Evolutionary conservation across 805 yeast species (phyloP).

Genomic region (Kurtzmaniella fragi): DNA sequence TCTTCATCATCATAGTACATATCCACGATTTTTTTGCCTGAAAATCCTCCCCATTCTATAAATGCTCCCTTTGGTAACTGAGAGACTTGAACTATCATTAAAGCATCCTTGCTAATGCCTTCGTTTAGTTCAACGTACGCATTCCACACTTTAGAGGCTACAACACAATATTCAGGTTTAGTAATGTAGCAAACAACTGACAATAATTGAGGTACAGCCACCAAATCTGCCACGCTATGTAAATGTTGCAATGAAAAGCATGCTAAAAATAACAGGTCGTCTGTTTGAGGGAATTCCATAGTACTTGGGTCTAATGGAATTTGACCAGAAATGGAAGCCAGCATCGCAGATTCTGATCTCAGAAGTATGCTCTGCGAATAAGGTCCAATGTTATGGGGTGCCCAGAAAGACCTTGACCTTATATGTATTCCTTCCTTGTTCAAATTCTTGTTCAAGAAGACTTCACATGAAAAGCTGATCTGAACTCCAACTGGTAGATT

Average conservation of each 20-base stretch:
- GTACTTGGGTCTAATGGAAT: slow-evolving; percentile 75
- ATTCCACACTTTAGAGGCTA: slow-evolving; percentile 41
- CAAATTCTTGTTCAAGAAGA: slow-evolving; percentile 16
- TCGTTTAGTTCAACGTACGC: slow-evolving; percentile 24
- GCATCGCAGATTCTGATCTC: slow-evolving; percentile 27
- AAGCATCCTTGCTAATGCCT: slow-evolving; percentile 14
- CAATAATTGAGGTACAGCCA: slow-evolving; percentile 41
- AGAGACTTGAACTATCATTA: slow-evolving; percentile 51
- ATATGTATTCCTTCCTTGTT: slow-evolving; percentile 75
- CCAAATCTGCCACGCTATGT: slow-evolving; percentile 52
- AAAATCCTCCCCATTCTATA: slow-evolving; percentile 73
- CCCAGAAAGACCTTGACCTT: slow-evolving; percentile 95
- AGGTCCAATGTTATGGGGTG: slow-evolving; percentile 97
- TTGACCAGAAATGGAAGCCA: slow-evolving; percentile 79
- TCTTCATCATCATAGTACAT: slow-evolving; percentile 41
- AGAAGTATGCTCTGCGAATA: slow-evolving; percentile 80
- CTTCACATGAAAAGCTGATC: slow-evolving; percentile 60
- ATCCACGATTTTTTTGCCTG: slow-evolving; percentile 34
- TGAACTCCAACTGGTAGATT: slow-evolving; percentile 29
- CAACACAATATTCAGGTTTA: slow-evolving; percentile 16
- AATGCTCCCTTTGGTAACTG: slow-evolving; percentile 59
- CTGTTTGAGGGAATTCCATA: slow-evolving; percentile 37
- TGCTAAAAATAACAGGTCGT: slow-evolving; percentile 29
- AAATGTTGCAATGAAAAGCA: slow-evolving; percentile 72
- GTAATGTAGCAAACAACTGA: slow-evolving; percentile 55